These are phyloP conservation scores for Ascomycota sp. DNA, from an alignment of 2,329 filamentous ascomycete genomes.

Conservation along the genomic window DNA sequence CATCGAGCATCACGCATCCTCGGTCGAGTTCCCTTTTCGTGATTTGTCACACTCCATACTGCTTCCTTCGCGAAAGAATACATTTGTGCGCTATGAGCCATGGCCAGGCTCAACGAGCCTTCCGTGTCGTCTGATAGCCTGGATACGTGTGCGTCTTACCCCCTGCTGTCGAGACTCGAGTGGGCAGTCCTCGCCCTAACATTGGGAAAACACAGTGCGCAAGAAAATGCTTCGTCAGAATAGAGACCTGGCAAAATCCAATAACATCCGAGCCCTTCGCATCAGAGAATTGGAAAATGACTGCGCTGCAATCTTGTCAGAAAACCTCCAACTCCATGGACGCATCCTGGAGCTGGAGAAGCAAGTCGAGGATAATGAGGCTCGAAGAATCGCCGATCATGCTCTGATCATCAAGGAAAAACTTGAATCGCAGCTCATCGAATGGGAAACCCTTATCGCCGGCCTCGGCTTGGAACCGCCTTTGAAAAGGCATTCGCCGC, in stretches of 20 bases:
- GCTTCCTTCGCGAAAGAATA: not conserved
- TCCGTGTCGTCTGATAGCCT: slow-evolving; percentile 46
- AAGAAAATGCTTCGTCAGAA: slow-evolving; percentile 67
- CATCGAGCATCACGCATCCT: too few species aligned
- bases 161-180: not conserved
- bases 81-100: slow-evolving; percentile 22
- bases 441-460: slow-evolving; percentile 47
- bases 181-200: slow-evolving; percentile 1
- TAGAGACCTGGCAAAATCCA: slow-evolving; percentile 60
- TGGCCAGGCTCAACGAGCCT: slow-evolving; percentile 68
- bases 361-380: slow-evolving; percentile 40
- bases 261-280: slow-evolving; percentile 56
- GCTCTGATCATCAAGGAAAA: slow-evolving; percentile 48
- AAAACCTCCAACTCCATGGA: slow-evolving; percentile 55
- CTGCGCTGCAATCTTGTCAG: slow-evolving; percentile 51
- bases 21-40: too few species aligned
- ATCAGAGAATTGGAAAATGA: slow-evolving; percentile 63
- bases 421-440: slow-evolving; percentile 51
- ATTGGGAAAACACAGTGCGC: slow-evolving; percentile 34
- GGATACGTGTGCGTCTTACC: slow-evolving; percentile 41
- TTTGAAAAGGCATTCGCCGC: slow-evolving; percentile 23
- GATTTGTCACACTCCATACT: too few species aligned
- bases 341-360: slow-evolving; percentile 50
- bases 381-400: slow-evolving; percentile 40
- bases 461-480: slow-evolving; percentile 42